Base-by-base conservation (phyloP, 495 filamentous ascomycete species). In the Penicillium coffeae region DNA sequence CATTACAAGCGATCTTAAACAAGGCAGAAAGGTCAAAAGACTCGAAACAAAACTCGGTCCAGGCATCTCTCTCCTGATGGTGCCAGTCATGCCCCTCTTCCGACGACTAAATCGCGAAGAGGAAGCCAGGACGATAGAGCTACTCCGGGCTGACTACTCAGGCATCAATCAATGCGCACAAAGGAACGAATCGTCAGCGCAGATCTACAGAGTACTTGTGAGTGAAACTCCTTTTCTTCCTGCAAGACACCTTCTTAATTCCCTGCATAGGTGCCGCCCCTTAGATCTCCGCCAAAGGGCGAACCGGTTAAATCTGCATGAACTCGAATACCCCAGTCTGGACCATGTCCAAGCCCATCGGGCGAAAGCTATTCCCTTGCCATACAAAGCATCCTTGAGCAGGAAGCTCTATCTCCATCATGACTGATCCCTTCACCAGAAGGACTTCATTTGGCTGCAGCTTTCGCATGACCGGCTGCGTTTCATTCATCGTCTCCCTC, bases 391-490 rank as follows among this genome's bases (percentile, higher is more conserved):
- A 47, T 3, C 45, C 45, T 9, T 22, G 5, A 38, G 19, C 3
- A 47, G 21, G 45, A 47, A 40, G 35, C 8, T 47, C 34, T 40
- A 47, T 47, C 33, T 19, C 35, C 10, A 47, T 47, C 39, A 13
- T 38, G 15, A 38, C 45, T 6, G 21, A 47, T 22, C 45, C 45
- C 39, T 47, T 47, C 15, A 47, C 15, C 9, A 47, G 32, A 38
- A 47, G 45, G 15, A 39, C 39, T 47, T 47, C 45, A 22, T 47
- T 47, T 39, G 21, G 35, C 45, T 27, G 21, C 4, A 47, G 45
- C 36, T 40, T 38, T 37, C 36, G 36, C n/a, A 19, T 18, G 21
- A 47, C 34, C 3, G 22, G 35, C 16, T 18, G 22, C 22, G 1
- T 47, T 25, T 47, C 35, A 15, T 16, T 13, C 15, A 6, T 47